Evolutionary conservation across 257 asterid genomes (phyloP).

Genomic region (Plantago major): DNA sequence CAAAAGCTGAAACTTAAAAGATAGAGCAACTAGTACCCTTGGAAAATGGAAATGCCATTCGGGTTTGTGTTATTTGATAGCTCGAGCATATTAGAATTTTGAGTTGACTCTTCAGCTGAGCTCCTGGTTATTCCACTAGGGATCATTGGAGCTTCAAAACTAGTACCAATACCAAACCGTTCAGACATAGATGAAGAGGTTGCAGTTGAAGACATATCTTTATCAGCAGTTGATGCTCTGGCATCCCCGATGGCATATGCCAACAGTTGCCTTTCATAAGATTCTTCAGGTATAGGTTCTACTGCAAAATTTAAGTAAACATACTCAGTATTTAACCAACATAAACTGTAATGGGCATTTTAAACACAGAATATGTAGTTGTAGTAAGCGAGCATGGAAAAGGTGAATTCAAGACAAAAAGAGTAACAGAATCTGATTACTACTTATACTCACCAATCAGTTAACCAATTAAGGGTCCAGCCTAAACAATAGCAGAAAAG

Average conservation of each 20-base stretch:
- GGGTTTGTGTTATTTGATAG: constrained; percentile 37
- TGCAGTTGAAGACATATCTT: constrained; percentile 33
- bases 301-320: constrained; percentile 28
- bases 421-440: too few relatives aligned
- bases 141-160: constrained; percentile 52
- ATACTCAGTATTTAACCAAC: too few relatives aligned
- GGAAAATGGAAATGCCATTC: constrained; percentile 66
- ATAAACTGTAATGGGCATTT: too few relatives aligned
- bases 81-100: constrained; percentile 30
- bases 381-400: too few relatives aligned
- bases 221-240: constrained; percentile 22
- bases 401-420: too few relatives aligned
- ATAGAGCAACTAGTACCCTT: constrained; percentile 51
- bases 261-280: constrained; percentile 46
- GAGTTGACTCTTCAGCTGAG: constrained; percentile 34
- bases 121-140: constrained; percentile 48
- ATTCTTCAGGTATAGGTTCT: constrained; percentile 36
- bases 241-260: constrained; percentile 55
- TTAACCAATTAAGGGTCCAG: not conserved
- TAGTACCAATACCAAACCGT: constrained; percentile 30
- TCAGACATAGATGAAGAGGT: constrained; percentile 31
- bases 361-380: not conserved
- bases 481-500: too few relatives aligned
- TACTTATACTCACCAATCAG: too few relatives aligned
- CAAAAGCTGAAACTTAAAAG: too few relatives aligned